Percentiles rank a stretch among this genome's conserved stretches.
phyloP scores from a whole-genome alignment of 2,329 filamentous ascomycete species.

The Cytospora piceae region DNA sequence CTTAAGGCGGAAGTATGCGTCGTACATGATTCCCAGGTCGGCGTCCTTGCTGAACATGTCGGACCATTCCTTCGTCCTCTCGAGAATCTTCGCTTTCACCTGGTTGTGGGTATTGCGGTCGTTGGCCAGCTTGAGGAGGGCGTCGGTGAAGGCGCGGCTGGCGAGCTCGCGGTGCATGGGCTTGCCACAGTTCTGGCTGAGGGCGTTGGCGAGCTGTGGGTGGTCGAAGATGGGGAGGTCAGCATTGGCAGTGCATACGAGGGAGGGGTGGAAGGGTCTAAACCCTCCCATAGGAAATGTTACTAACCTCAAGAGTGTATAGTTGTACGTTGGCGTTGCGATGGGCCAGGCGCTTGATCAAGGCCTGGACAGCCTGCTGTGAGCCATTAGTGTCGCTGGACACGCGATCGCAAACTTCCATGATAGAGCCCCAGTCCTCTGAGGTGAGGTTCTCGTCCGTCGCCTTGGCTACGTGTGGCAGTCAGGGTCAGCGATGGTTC shows the following conservation, averaged over 20 bases:
- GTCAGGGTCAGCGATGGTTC: constrained; percentile 11
- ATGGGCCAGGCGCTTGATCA: constrained; percentile 91
- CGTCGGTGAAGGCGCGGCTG: constrained; percentile 91
- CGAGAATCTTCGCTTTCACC: constrained; percentile 95
- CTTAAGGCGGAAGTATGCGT: constrained; percentile 89
- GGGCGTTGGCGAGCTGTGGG: constrained; percentile 77
- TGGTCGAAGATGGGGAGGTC: constrained; percentile 16
- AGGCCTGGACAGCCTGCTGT: constrained; percentile 83
- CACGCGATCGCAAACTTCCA: constrained; percentile 66
- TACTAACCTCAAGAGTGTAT: constrained; percentile 80
- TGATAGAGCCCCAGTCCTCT: constrained; percentile 70
- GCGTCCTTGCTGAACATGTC: constrained; percentile 90
- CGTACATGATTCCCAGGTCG: constrained; percentile 96
- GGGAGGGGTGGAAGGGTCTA: neutral
- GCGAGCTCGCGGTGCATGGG: constrained; percentile 87
- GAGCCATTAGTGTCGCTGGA: constrained; percentile 59
- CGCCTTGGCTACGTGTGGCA: constrained; percentile 62
- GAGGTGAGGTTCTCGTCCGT: constrained; percentile 97
- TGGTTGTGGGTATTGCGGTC: constrained; percentile 96
- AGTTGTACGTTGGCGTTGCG: constrained; percentile 95
- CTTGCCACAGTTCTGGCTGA: constrained; percentile 89
- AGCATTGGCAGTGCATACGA: constrained; percentile 16
- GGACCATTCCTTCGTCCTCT: constrained; percentile 95
- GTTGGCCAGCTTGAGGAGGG: constrained; percentile 84
- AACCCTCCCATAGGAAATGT: neutral